Evolutionary conservation across 768 basidiomycete genomes (phyloP).

Genomic region (Lanmaoa rubissima): DNA sequence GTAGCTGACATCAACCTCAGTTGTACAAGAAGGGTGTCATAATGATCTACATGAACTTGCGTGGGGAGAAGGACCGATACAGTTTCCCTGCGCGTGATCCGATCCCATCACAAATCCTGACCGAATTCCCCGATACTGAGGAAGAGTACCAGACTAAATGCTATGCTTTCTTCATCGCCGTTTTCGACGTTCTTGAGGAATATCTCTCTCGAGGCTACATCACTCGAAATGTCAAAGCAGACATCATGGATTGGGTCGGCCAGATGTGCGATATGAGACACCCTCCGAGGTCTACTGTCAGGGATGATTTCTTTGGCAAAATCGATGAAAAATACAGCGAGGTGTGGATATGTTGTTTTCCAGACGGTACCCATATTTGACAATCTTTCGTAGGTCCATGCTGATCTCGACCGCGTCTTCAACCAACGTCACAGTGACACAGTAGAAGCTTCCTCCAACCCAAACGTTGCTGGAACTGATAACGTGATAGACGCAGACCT

Average conservation of each 20-base stretch:
- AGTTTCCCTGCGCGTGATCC: constrained; percentile 17
- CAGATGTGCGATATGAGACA: constrained; percentile 2
- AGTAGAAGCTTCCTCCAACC: background rate
- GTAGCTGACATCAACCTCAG: background rate
- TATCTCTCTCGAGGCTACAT: background rate
- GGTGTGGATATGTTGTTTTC: background rate
- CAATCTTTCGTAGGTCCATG: no score
- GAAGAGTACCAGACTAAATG: constrained; percentile 3
- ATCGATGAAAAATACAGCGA: background rate
- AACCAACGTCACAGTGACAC: no score
- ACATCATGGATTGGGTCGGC: background rate
- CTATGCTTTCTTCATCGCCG: constrained; percentile 13
- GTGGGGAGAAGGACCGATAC: background rate
- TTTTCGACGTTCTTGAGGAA: constrained; percentile 5
- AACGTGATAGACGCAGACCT: background rate
- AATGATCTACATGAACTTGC: background rate
- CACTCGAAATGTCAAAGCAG: background rate
- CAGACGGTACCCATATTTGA: no score
- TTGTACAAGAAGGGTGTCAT: no score
- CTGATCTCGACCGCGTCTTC: no score
- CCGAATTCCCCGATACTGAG: background rate
- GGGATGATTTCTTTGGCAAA: background rate
- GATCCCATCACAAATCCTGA: constrained; percentile 14
- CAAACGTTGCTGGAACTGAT: background rate
- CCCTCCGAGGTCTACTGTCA: background rate